Evolutionary conservation across 1,284 basidiomycete species (phyloP), one percentile per base, ranked within the genome.

Genomic region (Xerocomus nothofagi): DNA sequence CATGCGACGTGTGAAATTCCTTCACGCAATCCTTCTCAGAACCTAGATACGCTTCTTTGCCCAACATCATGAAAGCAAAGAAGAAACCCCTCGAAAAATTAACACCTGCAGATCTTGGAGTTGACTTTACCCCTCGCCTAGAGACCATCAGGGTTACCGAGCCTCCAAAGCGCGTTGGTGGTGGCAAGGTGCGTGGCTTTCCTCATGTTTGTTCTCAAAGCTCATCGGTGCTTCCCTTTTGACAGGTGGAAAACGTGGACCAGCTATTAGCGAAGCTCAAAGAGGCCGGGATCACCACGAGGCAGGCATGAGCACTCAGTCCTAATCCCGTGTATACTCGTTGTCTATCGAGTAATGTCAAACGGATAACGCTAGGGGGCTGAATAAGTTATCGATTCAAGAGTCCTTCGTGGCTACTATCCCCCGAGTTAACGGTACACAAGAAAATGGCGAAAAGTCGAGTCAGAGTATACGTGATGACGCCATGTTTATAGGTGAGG

Each of bases 61-160:
- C 93, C 15, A 96, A 93, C 66, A 96, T 96, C 71, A 97, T 96
- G 92, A 96, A 96, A 75, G 96, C 96, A 21, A 99, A 98, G 81
- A 99, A 98, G 82, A 99, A 99, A 76, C 89, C 91, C 21, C 75
- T 98, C 44, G 88, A 95, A 73, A 95, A 92, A 66, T 63, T 94
- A 54, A 84, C 84, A 29, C 78, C 92, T 9, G 76, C 80, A 40
- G 93, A 96, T 61, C 84, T 98, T 14, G 86, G 86, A n/a, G 74
- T 95, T 32, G 88, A 94, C 68, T 76, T 88, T 37, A 78, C 82
- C 1, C 93, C 93, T 15, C 78, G 84, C 38, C 74, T 98, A 30
- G 92, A 98, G 75, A 94, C 86, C 1, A 63, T 98, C 63, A 93
- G 91, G 63, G 90, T 99, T n/a, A 72, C 82, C 9, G 94, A 98